Conservation (phyloP, 2,329 filamentous ascomycete species). For the Colletotrichum tropicicola region DNA sequence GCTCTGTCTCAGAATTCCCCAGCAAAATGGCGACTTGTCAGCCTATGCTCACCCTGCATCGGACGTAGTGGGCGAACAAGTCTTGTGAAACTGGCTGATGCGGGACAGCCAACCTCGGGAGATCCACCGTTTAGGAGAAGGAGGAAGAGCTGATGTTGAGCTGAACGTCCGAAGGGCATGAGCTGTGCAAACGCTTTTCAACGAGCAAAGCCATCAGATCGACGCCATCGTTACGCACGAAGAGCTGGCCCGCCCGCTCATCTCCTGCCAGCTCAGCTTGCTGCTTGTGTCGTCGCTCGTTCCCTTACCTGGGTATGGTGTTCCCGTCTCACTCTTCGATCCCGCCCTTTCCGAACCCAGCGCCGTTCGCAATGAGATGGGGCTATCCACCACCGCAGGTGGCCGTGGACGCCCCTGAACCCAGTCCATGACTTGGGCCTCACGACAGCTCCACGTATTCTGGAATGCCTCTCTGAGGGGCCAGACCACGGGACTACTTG, state of each 20-base stretch:
- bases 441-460: constrained; percentile 22
- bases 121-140: background rate
- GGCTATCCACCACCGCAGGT: constrained; percentile 13
- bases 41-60: constrained; percentile 12
- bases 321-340: constrained; percentile 1
- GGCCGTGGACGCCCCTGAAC: constrained; percentile 17
- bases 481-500: constrained; percentile 2
- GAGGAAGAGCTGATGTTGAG: background rate
- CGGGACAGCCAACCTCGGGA: constrained; percentile 12
- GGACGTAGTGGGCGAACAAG: constrained; percentile 15
- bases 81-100: constrained; percentile 25
- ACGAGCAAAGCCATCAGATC: background rate
- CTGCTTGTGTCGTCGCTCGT: background rate
- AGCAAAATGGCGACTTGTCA: constrained; percentile 10
- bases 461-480: constrained; percentile 14
- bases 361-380: background rate
- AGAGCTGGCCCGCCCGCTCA: background rate
- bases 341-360: constrained; percentile 28
- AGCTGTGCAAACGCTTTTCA: background rate
- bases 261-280: constrained; percentile 3
- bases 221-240: constrained; percentile 1
- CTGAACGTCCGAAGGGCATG: background rate
- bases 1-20: constrained; percentile 27
- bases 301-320: background rate
- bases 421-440: constrained; percentile 6